Evolutionary conservation across 108 stramenopile species (phyloP).

Genomic region (Seminavis robusta): DNA sequence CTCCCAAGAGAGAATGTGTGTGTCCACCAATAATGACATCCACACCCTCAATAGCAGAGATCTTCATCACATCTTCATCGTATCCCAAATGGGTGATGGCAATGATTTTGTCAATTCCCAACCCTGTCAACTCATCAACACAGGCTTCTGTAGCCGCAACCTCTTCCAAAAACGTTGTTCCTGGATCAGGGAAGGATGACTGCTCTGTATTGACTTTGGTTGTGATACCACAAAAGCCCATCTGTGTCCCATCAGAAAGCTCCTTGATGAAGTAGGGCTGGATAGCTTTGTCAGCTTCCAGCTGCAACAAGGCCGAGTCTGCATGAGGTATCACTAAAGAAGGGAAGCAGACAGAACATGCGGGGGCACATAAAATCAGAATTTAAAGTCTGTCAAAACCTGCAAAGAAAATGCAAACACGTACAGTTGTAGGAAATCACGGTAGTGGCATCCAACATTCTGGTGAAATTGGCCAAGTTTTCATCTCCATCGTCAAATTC

Average conservation of each 20-base stretch:
- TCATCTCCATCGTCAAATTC: slow-evolving; percentile 59
- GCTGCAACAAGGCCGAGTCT: not conserved
- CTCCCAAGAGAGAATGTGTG: slow-evolving; percentile 40
- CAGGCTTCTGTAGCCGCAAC: slow-evolving; percentile 17
- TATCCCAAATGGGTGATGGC: slow-evolving; percentile 49
- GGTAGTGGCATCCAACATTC: not conserved
- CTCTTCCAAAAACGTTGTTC: slow-evolving; percentile 40
- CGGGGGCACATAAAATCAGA: no score
- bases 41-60: slow-evolving; percentile 46
- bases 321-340: not conserved
- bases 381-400: no score
- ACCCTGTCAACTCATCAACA: slow-evolving; percentile 26
- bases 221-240: slow-evolving; percentile 40
- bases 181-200: slow-evolving; percentile 34
- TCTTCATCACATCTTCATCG: slow-evolving; percentile 17
- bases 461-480: slow-evolving; percentile 29
- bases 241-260: slow-evolving; percentile 24
- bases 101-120: slow-evolving; percentile 50
- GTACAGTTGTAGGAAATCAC: not conserved
- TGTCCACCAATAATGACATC: slow-evolving; percentile 55
- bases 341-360: no score
- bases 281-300: slow-evolving; percentile 8
- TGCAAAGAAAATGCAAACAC: not conserved
- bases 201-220: slow-evolving; percentile 15
- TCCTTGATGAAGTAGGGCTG: slow-evolving; percentile 12